phyloP scores from a whole-genome alignment of 306 rosid genomes.

The Hippophae tibetana region DNA sequence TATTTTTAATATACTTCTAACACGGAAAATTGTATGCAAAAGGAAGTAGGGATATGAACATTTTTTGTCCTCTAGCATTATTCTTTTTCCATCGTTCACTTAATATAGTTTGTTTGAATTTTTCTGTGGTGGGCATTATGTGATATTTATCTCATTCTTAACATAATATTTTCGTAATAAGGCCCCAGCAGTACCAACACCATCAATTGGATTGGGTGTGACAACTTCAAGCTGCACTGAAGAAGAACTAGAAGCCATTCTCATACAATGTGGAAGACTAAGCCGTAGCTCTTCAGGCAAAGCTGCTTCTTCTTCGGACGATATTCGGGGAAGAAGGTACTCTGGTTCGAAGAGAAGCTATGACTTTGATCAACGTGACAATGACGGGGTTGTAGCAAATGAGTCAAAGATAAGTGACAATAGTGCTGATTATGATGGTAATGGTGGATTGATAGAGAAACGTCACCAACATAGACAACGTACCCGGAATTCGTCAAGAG shows the following conservation, averaged over 20 bases:
- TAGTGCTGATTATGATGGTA: slow-evolving; percentile 27
- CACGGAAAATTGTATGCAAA: too few species aligned
- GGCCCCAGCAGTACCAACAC: slow-evolving; percentile 19
- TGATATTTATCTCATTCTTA: too few species aligned
- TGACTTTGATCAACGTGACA: slow-evolving; percentile 60
- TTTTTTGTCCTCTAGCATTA: too few species aligned
- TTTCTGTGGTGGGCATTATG: too few species aligned
- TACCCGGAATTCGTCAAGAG: slow-evolving; percentile 41
- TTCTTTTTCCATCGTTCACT: too few species aligned
- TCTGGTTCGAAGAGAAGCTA: slow-evolving; percentile 77
- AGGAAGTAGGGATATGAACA: too few species aligned
- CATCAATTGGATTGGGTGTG: slow-evolving; percentile 28
- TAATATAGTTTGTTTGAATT: too few species aligned
- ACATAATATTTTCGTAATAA: too few species aligned
- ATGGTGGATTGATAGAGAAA: slow-evolving; percentile 32
- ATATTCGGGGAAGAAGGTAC: slow-evolving; percentile 50
- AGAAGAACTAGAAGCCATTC: slow-evolving; percentile 89
- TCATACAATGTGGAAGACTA: slow-evolving; percentile 85
- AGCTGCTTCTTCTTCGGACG: slow-evolving; percentile 48
- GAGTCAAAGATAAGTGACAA: slow-evolving; percentile 23
- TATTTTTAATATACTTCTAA: too few species aligned
- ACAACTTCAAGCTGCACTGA: slow-evolving; percentile 87
- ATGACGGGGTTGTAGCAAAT: slow-evolving; percentile 17
- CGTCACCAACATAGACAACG: slow-evolving; percentile 33
- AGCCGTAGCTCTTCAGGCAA: slow-evolving; percentile 87